phyloP scores from a whole-genome alignment of 495 filamentous ascomycete genomes.

The Clavariopsis aquatica region DNA sequence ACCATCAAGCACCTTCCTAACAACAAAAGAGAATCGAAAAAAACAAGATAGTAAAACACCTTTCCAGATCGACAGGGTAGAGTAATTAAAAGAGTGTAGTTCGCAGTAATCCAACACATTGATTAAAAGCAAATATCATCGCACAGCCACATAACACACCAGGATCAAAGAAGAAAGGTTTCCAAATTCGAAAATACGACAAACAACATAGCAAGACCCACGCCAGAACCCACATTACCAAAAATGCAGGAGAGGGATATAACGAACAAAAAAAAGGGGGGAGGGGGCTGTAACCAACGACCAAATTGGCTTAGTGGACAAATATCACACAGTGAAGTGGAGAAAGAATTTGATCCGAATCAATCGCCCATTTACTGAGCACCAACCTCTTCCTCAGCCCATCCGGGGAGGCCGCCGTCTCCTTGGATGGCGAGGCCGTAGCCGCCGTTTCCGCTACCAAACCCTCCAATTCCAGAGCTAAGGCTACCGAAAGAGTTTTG shows the following conservation, averaged over 20 bases:
- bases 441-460: slow-evolving; percentile 55
- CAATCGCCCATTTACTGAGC: slow-evolving; percentile 29
- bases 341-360: background rate
- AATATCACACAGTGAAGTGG: slow-evolving; percentile 35
- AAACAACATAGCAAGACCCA: background rate
- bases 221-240: slow-evolving; percentile 2
- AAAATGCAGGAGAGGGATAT: slow-evolving; percentile 20
- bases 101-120: slow-evolving; percentile 1
- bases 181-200: background rate
- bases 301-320: slow-evolving; percentile 19
- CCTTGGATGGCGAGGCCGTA: slow-evolving; percentile 66
- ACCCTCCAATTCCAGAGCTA: slow-evolving; percentile 57
- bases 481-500: slow-evolving; percentile 61
- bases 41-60: background rate
- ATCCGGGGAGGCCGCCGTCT: slow-evolving; percentile 64
- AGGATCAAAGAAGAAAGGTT: background rate
- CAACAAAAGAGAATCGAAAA: background rate
- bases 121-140: slow-evolving; percentile 1
- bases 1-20: background rate
- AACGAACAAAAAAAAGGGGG: slow-evolving; percentile 5
- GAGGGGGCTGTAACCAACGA: background rate
- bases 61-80: background rate
- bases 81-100: slow-evolving; percentile 6
- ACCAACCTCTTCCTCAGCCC: slow-evolving; percentile 45
- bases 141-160: slow-evolving; percentile 2